A percentile compares a stretch with the other conserved stretches of the same genome.
phyloP scores from a whole-genome alignment of 2,329 filamentous ascomycete genomes.

The Tolypocladium amazonense region DNA sequence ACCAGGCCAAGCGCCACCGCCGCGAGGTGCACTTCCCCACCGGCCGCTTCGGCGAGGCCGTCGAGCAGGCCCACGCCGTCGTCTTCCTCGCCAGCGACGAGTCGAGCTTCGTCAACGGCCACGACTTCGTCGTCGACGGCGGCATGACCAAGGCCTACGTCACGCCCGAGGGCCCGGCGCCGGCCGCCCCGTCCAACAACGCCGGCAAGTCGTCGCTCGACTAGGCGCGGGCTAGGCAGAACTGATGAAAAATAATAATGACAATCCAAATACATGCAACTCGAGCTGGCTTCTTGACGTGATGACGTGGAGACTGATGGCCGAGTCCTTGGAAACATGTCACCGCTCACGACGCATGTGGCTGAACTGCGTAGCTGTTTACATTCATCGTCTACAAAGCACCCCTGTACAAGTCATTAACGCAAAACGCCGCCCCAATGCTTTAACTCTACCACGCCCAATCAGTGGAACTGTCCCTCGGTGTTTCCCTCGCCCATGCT shows the following conservation, averaged over 20 bases:
- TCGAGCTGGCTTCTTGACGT: no score
- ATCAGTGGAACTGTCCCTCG: constrained; percentile 52
- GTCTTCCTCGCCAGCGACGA: constrained; percentile 82
- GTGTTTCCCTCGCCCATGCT: constrained; percentile 96
- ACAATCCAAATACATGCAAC: not conserved
- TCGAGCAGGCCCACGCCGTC: constrained; percentile 86
- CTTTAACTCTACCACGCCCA: not conserved
- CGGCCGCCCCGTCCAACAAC: constrained; percentile 47
- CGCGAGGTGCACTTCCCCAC: constrained; percentile 85
- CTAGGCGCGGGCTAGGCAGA: constrained; percentile 2
- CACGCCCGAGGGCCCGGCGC: constrained; percentile 50
- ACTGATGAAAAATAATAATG: not conserved
- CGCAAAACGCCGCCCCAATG: not conserved
- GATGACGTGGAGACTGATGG: not conserved
- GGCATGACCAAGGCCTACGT: constrained; percentile 92
- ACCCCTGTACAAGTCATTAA: not conserved
- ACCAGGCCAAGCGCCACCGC: constrained; percentile 67
- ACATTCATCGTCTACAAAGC: not conserved
- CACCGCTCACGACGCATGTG: no score
- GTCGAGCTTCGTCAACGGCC: constrained; percentile 80
- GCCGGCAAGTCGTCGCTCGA: constrained; percentile 39
- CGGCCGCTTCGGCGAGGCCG: constrained; percentile 83
- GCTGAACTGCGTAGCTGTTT: not conserved
- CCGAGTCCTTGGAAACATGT: not conserved
- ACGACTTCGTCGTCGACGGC: constrained; percentile 90